These are phyloP conservation scores for Trichophyton mentagrophytes DNA, from an alignment of 2,329 filamentous ascomycete species.

Conservation along the genomic window DNA sequence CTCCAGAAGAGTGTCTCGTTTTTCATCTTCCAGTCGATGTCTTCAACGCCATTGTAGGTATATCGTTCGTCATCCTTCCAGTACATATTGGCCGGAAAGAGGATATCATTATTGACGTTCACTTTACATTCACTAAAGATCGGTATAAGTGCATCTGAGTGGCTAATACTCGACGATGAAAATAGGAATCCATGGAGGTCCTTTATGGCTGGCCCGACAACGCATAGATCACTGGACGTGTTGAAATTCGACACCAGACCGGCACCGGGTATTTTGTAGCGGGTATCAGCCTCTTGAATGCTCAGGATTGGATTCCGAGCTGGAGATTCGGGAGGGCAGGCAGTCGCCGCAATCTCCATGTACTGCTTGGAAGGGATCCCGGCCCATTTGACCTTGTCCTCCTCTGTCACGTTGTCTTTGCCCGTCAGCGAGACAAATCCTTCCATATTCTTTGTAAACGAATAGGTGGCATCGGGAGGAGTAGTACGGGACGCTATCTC, in stretches of 20 bases:
- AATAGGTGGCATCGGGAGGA: background rate
- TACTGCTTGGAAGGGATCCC: constrained; percentile 2
- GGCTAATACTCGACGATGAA: constrained; percentile 35
- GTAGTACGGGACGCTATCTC: background rate
- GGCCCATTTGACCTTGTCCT: background rate
- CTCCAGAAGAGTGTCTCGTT: constrained; percentile 34
- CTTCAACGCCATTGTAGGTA: constrained; percentile 11
- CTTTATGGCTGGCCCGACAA: constrained; percentile 32
- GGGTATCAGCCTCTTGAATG: constrained; percentile 23
- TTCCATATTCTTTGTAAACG: background rate
- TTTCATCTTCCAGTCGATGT: constrained; percentile 33
- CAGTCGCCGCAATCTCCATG: constrained; percentile 10
- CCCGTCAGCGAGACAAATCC: background rate
- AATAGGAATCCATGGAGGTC: constrained; percentile 38
- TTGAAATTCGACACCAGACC: constrained; percentile 40
- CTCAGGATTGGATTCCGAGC: constrained; percentile 17
- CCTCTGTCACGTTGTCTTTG: background rate
- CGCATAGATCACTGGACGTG: constrained; percentile 33
- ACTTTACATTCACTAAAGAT: constrained; percentile 41
- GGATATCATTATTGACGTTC: constrained; percentile 40
- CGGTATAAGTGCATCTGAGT: constrained; percentile 35
- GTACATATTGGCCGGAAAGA: constrained; percentile 40
- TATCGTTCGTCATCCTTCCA: constrained; percentile 32
- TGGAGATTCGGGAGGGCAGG: constrained; percentile 24
- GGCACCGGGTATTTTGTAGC: constrained; percentile 20